Conservation (phyloP, 1,284 basidiomycete species). For the Ustilago curta region DNA sequence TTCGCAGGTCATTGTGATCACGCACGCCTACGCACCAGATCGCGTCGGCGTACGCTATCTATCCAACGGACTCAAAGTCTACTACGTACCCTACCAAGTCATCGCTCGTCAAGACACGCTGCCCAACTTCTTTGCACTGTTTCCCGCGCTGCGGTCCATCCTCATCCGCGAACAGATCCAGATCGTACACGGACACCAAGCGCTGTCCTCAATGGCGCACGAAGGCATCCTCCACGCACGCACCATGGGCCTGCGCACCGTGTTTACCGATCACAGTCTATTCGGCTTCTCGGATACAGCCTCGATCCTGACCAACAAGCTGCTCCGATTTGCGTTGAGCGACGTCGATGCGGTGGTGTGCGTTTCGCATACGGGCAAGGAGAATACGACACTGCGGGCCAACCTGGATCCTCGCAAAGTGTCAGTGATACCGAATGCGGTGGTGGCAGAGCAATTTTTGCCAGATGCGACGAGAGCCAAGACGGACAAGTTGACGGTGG, state of each 20-base stretch:
- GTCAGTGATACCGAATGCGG: slow-evolving; percentile 83
- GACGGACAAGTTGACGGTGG: slow-evolving; percentile 77
- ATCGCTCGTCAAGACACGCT: slow-evolving; percentile 81
- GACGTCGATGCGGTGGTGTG: slow-evolving; percentile 95
- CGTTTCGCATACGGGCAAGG: slow-evolving; percentile 90
- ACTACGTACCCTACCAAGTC: slow-evolving; percentile 88
- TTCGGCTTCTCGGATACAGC: slow-evolving; percentile 97
- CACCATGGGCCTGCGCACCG: slow-evolving; percentile 76
- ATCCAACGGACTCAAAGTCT: slow-evolving; percentile 86
- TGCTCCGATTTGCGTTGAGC: slow-evolving; percentile 84
- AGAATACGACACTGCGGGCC: slow-evolving; percentile 93
- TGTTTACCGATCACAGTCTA: slow-evolving; percentile 96
- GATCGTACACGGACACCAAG: slow-evolving; percentile 91
- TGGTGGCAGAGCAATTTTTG: slow-evolving; percentile 87
- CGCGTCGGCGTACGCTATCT: slow-evolving; percentile 91
- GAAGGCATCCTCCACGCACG: slow-evolving; percentile 88
- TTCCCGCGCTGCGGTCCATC: slow-evolving; percentile 91
- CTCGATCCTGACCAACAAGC: slow-evolving; percentile 95
- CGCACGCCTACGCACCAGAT: slow-evolving; percentile 86
- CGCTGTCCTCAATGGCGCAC: slow-evolving; percentile 87
- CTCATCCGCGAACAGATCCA: slow-evolving; percentile 86
- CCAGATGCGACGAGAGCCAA: slow-evolving; percentile 72
- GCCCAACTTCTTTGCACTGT: slow-evolving; percentile 91
- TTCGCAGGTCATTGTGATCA: slow-evolving; percentile 87
- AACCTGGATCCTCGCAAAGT: slow-evolving; percentile 70